Conservation (phyloP, 345 rosid species). For the Geranium rotundifolium region DNA sequence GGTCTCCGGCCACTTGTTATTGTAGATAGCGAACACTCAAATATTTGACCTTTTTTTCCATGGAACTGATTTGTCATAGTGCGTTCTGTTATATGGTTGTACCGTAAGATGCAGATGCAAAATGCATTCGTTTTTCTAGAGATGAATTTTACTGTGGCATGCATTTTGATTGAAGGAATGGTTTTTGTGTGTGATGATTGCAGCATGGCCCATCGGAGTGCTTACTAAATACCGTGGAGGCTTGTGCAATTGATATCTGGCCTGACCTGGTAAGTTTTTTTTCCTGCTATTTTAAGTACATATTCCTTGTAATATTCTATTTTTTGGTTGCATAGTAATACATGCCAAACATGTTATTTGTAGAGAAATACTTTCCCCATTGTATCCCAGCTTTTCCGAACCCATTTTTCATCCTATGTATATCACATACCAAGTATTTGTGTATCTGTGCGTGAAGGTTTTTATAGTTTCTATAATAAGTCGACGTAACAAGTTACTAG, state of each 20-base stretch:
- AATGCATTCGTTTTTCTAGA: background rate
- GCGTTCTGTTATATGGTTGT: background rate
- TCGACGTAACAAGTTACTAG: background rate
- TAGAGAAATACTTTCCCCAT: too few species aligned
- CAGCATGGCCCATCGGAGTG: conserved; percentile 87
- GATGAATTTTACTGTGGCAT: background rate
- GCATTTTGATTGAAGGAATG: background rate
- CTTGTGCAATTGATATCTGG: conserved; percentile 74
- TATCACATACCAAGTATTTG: too few species aligned
- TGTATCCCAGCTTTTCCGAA: too few species aligned
- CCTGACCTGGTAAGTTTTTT: conserved; percentile 44
- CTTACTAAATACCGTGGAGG: conserved; percentile 74
- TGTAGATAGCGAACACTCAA: too few species aligned
- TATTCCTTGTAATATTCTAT: background rate
- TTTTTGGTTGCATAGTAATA: background rate
- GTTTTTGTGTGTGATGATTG: conserved; percentile 11
- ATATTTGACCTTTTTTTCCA: background rate
- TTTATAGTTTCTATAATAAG: too few species aligned
- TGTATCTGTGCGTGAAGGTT: background rate
- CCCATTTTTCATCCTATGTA: too few species aligned
- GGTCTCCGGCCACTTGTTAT: too few species aligned
- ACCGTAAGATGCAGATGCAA: too few species aligned
- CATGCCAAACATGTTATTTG: too few species aligned
- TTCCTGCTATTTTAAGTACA: background rate
- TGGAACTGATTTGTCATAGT: background rate